Conservation (phyloP, 495 filamentous ascomycete species). For the Tricharina praecox region DNA sequence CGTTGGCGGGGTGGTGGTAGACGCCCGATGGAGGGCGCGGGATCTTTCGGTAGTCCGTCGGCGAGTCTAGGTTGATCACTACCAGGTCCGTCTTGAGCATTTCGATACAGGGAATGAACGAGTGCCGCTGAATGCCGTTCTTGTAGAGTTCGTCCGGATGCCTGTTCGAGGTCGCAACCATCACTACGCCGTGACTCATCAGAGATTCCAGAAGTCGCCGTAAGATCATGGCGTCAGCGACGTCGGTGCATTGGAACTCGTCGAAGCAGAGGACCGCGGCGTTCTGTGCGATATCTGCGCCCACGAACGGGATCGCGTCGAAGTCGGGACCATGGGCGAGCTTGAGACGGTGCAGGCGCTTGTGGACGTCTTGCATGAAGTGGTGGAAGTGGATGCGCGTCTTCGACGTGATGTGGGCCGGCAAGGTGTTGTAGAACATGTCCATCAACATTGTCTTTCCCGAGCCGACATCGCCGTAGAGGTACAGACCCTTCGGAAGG, state of each 20-base stretch:
- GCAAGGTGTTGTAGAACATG: constrained; percentile 89
- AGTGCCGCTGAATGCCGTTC: constrained; percentile 90
- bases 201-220: constrained; percentile 71
- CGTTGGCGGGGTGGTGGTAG: constrained; percentile 71
- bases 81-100: constrained; percentile 66
- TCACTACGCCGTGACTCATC: constrained; percentile 89
- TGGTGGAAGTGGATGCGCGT: constrained; percentile 98
- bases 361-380: constrained; percentile 98
- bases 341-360: constrained; percentile 75
- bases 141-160: constrained; percentile 93
- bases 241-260: constrained; percentile 97
- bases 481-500: constrained; percentile 76
- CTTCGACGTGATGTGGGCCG: constrained; percentile 60
- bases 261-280: constrained; percentile 88
- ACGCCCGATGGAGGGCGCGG: constrained; percentile 84
- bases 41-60: constrained; percentile 93
- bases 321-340: constrained; percentile 76
- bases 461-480: constrained; percentile 93
- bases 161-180: constrained; percentile 92
- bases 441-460: constrained; percentile 99
- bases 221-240: constrained; percentile 97
- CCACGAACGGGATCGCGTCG: constrained; percentile 81
- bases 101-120: constrained; percentile 88
- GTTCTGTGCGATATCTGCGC: constrained; percentile 73
- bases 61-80: constrained; percentile 86